These are phyloP conservation scores for Pseudogymnoascus sp. DNA, from an alignment of 2,329 filamentous ascomycete genomes.

Conservation along the genomic window DNA sequence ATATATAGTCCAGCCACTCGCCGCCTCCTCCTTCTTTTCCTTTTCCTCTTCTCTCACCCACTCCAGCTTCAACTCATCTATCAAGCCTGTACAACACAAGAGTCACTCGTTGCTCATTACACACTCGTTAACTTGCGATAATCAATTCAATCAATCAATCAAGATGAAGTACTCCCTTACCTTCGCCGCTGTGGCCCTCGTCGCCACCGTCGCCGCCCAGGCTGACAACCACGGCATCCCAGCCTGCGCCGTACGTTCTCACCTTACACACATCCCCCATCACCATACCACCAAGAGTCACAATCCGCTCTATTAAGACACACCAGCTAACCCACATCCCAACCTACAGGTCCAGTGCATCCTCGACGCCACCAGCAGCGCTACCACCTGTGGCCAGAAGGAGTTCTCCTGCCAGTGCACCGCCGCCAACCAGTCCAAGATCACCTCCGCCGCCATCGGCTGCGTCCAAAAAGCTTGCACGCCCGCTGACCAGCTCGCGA, in stretches of 20 bases:
- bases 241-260: constrained; percentile 14
- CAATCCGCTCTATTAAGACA: too few species aligned
- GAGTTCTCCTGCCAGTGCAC: constrained; percentile 20
- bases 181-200: constrained; percentile 14
- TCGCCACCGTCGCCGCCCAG: constrained; percentile 14
- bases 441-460: constrained; percentile 16
- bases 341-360: constrained; percentile 13
- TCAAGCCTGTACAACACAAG: background rate
- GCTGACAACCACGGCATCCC: constrained; percentile 13
- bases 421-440: constrained; percentile 14
- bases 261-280: too few species aligned
- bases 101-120: constrained; percentile 2
- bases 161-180: constrained; percentile 18
- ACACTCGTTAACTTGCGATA: background rate
- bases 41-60: background rate
- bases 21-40: background rate
- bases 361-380: constrained; percentile 14
- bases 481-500: background rate
- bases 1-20: background rate
- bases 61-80: background rate
- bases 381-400: constrained; percentile 16
- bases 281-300: too few species aligned
- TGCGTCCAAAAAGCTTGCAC: constrained; percentile 15
- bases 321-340: background rate
- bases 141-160: constrained; percentile 5